phyloP scores from a whole-genome alignment of 805 yeast genomes.

The Millerozyma acaciae region DNA sequence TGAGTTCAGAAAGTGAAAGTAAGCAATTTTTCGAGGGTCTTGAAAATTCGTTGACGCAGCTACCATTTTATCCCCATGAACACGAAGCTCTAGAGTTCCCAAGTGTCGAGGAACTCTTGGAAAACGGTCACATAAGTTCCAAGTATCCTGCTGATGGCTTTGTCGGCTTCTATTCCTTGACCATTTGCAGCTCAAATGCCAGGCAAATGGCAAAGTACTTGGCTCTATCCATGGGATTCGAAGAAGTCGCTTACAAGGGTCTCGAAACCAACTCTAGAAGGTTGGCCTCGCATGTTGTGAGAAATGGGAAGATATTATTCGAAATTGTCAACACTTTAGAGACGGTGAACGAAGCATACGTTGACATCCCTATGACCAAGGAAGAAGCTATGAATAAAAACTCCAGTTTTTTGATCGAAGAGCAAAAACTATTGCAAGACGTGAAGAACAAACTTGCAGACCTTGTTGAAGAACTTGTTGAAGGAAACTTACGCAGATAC shows the following conservation, averaged over 20 bases:
- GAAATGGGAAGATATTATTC: slow-evolving; percentile 51
- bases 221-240: slow-evolving; percentile 57
- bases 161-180: slow-evolving; percentile 59
- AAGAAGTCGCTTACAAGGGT: slow-evolving; percentile 57
- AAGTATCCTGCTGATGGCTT: slow-evolving; percentile 27
- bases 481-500: slow-evolving; percentile 12
- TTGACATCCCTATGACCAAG: slow-evolving; percentile 11
- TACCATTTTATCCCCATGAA: slow-evolving; percentile 18
- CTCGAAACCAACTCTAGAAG: slow-evolving; percentile 63
- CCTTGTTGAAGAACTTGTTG: slow-evolving; percentile 42
- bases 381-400: slow-evolving; percentile 16
- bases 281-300: slow-evolving; percentile 56
- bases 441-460: slow-evolving; percentile 11
- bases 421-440: slow-evolving; percentile 1
- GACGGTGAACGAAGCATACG: slow-evolving; percentile 13
- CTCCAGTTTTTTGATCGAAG: slow-evolving; percentile 5
- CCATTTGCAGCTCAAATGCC: slow-evolving; percentile 73
- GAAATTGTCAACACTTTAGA: slow-evolving; percentile 43
- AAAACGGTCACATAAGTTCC: slow-evolving; percentile 13
- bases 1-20: too few relatives aligned
- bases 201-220: slow-evolving; percentile 57
- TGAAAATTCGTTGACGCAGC: too few relatives aligned
- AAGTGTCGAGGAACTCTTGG: slow-evolving; percentile 16
- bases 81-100: slow-evolving; percentile 15
- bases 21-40: too few relatives aligned